Evolutionary conservation across 306 rosid genomes (phyloP).

Genomic region (Purshia tridentata): DNA sequence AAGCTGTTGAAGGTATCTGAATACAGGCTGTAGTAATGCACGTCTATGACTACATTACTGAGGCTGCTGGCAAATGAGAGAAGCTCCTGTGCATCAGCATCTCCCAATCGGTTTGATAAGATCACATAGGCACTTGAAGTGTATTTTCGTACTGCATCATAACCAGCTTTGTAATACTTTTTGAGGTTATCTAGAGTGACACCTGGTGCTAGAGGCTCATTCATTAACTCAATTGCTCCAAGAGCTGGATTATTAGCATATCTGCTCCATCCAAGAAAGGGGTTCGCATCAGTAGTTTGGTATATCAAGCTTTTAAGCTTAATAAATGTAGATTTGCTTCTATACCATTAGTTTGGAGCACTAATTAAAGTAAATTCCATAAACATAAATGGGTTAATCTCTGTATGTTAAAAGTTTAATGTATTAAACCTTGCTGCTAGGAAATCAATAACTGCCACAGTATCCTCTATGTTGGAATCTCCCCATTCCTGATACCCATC

Average conservation of each 20-base stretch:
- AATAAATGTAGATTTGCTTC: no score
- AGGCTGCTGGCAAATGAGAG: constrained; percentile 42
- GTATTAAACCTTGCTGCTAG: constrained; percentile 43
- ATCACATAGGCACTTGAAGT: constrained; percentile 45
- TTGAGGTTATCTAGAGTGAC: constrained; percentile 42
- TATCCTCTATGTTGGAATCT: constrained; percentile 42
- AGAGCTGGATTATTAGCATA: constrained; percentile 38
- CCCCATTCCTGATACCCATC: constrained; percentile 63
- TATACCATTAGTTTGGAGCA: no score
- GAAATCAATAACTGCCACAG: constrained; percentile 51
- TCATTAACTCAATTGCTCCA: constrained; percentile 54
- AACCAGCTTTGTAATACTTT: constrained; percentile 43
- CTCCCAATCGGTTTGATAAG: constrained; percentile 47
- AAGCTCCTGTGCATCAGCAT: constrained; percentile 35
- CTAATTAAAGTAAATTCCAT: not conserved
- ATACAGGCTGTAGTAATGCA: constrained; percentile 56
- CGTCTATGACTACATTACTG: constrained; percentile 42
- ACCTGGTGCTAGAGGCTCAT: constrained; percentile 46
- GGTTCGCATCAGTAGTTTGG: no score
- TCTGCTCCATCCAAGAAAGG: constrained; percentile 23
- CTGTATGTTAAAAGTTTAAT: not conserved
- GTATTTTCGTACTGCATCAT: constrained; percentile 49
- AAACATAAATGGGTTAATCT: no score
- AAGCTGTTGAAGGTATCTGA: constrained; percentile 30
- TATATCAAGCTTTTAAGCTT: no score